Percentiles rank a stretch among this genome's conserved stretches.
phyloP scores from a whole-genome alignment of 371 early-diverging fungal species.

The Rhizopus microsporus region DNA sequence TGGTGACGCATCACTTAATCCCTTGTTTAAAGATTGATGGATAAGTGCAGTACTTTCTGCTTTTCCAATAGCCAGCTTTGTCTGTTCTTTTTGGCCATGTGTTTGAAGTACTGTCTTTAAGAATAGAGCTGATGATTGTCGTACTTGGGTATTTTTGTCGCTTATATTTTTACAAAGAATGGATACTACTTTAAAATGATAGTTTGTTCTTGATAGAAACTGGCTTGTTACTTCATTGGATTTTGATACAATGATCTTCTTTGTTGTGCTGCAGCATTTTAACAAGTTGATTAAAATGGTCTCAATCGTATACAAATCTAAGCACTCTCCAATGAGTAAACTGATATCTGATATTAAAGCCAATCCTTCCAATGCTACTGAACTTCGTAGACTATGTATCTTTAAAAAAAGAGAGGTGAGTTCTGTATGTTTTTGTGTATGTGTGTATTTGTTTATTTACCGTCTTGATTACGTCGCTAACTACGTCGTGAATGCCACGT shows the following conservation, averaged over 20 bases:
- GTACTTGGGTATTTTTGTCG: constrained; percentile 41
- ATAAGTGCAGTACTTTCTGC: constrained; percentile 25
- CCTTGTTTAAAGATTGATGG: constrained; percentile 33
- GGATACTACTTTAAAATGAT: constrained; percentile 22
- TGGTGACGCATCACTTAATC: constrained; percentile 38
- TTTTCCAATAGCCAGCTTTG: constrained; percentile 27
- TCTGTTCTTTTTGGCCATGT: constrained; percentile 33
- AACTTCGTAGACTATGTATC: constrained; percentile 39
- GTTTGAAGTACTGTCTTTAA: constrained; percentile 30
- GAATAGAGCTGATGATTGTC: constrained; percentile 30
- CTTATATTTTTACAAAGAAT: constrained; percentile 18
- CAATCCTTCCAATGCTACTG: constrained; percentile 29
- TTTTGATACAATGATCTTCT: constrained; percentile 21
- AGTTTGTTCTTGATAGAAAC: constrained; percentile 25
- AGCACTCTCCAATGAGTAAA: constrained; percentile 12
- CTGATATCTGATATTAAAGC: constrained; percentile 27
- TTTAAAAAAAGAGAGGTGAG: constrained; percentile 2
- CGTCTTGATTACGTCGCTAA: constrained; percentile 13
- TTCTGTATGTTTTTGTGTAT: background rate
- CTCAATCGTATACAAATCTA: constrained; percentile 32
- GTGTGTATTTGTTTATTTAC: constrained; percentile 10
- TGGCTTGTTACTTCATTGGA: constrained; percentile 18
- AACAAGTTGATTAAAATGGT: constrained; percentile 26
- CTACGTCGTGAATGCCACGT: constrained; percentile 7
- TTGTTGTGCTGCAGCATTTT: constrained; percentile 29